These are phyloP conservation scores for Xylariales sp. DNA, from an alignment of 2,329 filamentous ascomycete species.

Conservation along the genomic window DNA sequence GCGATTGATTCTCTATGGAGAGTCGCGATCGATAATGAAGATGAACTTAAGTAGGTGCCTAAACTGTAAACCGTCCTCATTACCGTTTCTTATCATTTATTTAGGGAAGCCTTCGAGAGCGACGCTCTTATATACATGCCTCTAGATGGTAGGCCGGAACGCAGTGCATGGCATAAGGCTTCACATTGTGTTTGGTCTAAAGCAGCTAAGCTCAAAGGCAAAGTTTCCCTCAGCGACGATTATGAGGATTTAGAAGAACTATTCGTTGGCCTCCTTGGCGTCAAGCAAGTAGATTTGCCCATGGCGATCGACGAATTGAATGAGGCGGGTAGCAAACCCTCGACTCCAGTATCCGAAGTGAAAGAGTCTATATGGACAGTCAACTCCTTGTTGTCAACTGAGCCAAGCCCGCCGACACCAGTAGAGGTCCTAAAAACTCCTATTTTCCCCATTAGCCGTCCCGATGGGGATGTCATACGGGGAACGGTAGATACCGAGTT, in stretches of 20 bases:
- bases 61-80: too few species aligned
- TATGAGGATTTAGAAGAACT: slow-evolving; percentile 49
- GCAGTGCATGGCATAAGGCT: slow-evolving; percentile 16
- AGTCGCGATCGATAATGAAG: not conserved
- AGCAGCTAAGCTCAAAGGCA: slow-evolving; percentile 46
- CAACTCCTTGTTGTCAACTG: slow-evolving; percentile 48
- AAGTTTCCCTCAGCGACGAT: slow-evolving; percentile 43
- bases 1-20: not conserved
- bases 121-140: not conserved
- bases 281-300: slow-evolving; percentile 45
- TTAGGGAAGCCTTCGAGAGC: not conserved
- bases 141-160: not conserved
- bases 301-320: slow-evolving; percentile 52
- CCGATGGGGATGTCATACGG: slow-evolving; percentile 34
- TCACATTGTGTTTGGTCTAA: slow-evolving; percentile 53
- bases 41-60: too few species aligned
- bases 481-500: slow-evolving; percentile 43
- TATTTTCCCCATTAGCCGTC: slow-evolving; percentile 46
- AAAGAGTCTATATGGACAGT: slow-evolving; percentile 50
- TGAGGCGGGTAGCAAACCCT: slow-evolving; percentile 30
- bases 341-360: slow-evolving; percentile 37
- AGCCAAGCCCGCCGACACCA: slow-evolving; percentile 3
- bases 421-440: slow-evolving; percentile 7
- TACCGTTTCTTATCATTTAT: not conserved
- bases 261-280: slow-evolving; percentile 48